Evolutionary conservation across 1,139 yeast species (phyloP).

Genomic region (Hyphopichia burtonii): DNA sequence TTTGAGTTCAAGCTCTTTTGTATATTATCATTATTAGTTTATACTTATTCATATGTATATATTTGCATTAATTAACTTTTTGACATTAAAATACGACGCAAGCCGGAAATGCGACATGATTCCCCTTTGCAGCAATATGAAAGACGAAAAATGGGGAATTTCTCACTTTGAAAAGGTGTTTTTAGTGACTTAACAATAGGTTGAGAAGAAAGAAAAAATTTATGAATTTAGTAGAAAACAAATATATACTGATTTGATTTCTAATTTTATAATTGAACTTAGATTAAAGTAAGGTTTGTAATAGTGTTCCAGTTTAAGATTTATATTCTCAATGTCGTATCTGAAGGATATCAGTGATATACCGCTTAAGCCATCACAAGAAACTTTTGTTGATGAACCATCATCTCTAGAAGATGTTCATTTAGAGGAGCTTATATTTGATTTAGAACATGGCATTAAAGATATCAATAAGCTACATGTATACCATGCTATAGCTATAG

Average conservation of each 20-base stretch:
- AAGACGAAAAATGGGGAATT: background rate
- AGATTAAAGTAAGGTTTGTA: no score
- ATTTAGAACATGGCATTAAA: constrained; percentile 28
- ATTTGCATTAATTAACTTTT: no score
- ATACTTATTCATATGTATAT: no score
- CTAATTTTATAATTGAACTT: no score
- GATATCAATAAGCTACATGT: constrained; percentile 35
- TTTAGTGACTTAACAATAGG: background rate
- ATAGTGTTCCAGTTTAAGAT: no score
- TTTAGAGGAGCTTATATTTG: constrained; percentile 36
- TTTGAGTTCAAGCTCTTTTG: background rate
- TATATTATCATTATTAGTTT: background rate
- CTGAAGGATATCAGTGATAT: constrained; percentile 23
- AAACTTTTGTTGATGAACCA: constrained; percentile 48
- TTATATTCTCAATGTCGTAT: background rate
- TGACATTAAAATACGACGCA: no score
- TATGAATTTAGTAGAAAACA: background rate
- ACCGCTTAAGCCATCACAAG: constrained; percentile 39
- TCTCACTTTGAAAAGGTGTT: background rate
- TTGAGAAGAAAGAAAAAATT: background rate
- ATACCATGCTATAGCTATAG: constrained; percentile 36
- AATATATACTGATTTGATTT: no score
- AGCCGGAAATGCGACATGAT: no score
- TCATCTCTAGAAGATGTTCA: constrained; percentile 32
- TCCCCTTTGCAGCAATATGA: no score